Evolutionary conservation across 495 filamentous ascomycete genomes (phyloP).

Genomic region (Aspergillus steynii): DNA sequence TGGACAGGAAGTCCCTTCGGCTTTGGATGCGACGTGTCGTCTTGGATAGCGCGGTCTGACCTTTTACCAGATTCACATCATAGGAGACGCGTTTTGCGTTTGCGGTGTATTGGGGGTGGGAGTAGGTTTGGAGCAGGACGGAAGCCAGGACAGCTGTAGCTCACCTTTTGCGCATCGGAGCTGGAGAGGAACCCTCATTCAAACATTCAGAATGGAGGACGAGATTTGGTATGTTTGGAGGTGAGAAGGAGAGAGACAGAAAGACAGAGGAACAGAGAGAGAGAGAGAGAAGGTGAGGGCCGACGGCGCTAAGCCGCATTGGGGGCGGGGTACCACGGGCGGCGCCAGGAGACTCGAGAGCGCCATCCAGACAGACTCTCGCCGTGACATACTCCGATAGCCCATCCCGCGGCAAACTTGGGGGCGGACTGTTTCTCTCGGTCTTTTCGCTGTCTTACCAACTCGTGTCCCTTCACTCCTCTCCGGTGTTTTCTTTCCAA

Average conservation of each 20-base stretch:
- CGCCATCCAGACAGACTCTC: too few relatives aligned
- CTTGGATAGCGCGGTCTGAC: conserved; percentile 48
- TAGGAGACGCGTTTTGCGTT: conserved; percentile 34
- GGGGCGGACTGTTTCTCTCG: neutral
- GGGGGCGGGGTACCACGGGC: conserved; percentile 23
- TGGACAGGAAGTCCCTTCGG: conserved; percentile 27
- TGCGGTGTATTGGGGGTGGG: too few relatives aligned
- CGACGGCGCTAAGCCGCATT: conserved; percentile 22
- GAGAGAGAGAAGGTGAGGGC: neutral
- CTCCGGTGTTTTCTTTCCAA: neutral
- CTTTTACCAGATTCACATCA: conserved; percentile 68
- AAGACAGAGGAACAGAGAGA: neutral
- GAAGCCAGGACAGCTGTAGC: conserved; percentile 1
- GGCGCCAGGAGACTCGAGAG: neutral
- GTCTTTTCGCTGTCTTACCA: neutral
- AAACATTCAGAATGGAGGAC: neutral
- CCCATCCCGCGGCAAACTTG: neutral
- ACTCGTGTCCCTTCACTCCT: neutral
- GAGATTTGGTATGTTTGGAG: neutral
- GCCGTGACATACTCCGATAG: too few relatives aligned
- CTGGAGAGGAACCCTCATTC: neutral
- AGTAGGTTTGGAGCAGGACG: neutral
- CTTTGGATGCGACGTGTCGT: conserved; percentile 14
- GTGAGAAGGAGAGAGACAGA: neutral
- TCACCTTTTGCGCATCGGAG: conserved; percentile 4